phyloP scores from a whole-genome alignment of 805 yeast species.

The Pichia gijzeniarum region DNA sequence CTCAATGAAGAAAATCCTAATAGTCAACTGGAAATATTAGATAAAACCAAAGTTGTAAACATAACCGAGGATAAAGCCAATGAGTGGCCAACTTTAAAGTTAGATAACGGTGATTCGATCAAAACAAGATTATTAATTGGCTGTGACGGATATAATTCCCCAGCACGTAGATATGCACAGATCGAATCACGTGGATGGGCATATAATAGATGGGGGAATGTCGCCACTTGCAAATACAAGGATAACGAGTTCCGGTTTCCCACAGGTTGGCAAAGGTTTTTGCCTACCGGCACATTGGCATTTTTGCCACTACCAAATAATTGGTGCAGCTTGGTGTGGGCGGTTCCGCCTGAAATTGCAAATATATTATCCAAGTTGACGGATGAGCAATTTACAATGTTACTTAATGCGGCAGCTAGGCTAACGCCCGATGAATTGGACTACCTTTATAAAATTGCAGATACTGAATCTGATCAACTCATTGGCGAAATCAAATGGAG shows the following conservation, averaged over 20 bases:
- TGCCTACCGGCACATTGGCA: slow-evolving; percentile 90
- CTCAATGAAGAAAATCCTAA: slow-evolving; percentile 25
- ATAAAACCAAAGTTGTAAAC: slow-evolving; percentile 58
- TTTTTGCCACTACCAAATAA: slow-evolving; percentile 82
- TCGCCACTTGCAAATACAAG: slow-evolving; percentile 74
- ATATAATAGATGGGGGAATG: slow-evolving; percentile 85
- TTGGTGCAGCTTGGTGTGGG: slow-evolving; percentile 92
- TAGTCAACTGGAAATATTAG: slow-evolving; percentile 40
- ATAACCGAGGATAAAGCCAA: slow-evolving; percentile 37
- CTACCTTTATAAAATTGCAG: slow-evolving; percentile 49
- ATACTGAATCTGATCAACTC: slow-evolving; percentile 38
- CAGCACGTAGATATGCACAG: slow-evolving; percentile 75
- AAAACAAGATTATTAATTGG: slow-evolving; percentile 80
- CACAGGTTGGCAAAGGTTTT: slow-evolving; percentile 90
- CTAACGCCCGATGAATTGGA: slow-evolving; percentile 70
- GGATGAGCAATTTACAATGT: slow-evolving; percentile 54
- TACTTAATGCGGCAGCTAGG: slow-evolving; percentile 85
- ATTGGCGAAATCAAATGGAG: slow-evolving; percentile 74
- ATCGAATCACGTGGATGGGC: slow-evolving; percentile 91
- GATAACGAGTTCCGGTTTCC: slow-evolving; percentile 56
- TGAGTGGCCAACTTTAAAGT: slow-evolving; percentile 72
- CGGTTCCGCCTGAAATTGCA: slow-evolving; percentile 72
- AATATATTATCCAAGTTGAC: slow-evolving; percentile 51
- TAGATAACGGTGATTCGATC: slow-evolving; percentile 57
- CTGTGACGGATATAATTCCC: slow-evolving; percentile 94